Evolutionary conservation across 1,139 yeast species (phyloP).

Genomic region (Chernovozyma aurita): DNA sequence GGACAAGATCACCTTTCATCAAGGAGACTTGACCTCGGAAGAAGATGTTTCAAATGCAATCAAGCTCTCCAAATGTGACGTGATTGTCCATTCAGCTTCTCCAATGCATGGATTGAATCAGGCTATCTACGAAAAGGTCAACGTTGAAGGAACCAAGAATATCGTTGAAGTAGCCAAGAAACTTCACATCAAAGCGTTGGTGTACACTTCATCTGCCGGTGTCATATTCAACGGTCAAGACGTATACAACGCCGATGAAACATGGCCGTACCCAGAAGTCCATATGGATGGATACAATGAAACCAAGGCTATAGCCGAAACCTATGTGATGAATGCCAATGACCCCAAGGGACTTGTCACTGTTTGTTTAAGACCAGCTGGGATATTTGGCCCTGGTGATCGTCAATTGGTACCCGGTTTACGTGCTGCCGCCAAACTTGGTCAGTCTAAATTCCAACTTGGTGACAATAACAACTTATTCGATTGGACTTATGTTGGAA

Average conservation of each 20-base stretch:
- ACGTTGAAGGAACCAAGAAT: constrained; percentile 82
- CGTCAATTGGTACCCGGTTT: constrained; percentile 94
- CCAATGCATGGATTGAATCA: constrained; percentile 88
- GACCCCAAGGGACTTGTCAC: constrained; percentile 58
- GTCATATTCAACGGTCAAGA: constrained; percentile 94
- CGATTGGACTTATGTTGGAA: constrained; percentile 99
- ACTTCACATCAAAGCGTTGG: constrained; percentile 58
- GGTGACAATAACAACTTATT: constrained; percentile 92
- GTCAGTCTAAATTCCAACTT: constrained; percentile 87
- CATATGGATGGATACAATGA: constrained; percentile 98
- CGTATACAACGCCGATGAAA: constrained; percentile 85
- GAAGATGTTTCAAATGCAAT: constrained; percentile 68
- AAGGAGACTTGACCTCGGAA: constrained; percentile 81
- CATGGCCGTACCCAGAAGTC: constrained; percentile 85
- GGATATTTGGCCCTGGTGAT: constrained; percentile 98
- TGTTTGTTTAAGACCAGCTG: constrained; percentile 92
- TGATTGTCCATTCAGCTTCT: constrained; percentile 92
- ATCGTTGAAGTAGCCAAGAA: constrained; percentile 63
- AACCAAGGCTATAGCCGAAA: constrained; percentile 91
- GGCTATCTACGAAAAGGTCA: constrained; percentile 80
- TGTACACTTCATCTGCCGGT: constrained; percentile 96
- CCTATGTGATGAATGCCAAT: constrained; percentile 70
- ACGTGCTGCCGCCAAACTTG: constrained; percentile 73
- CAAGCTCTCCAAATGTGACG: constrained; percentile 54
- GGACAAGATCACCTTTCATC: constrained; percentile 50